Percentiles rank a stretch among this genome's conserved stretches.
Conservation (phyloP, 805 yeast genomes). For the Cyberlindnera veronae region DNA sequence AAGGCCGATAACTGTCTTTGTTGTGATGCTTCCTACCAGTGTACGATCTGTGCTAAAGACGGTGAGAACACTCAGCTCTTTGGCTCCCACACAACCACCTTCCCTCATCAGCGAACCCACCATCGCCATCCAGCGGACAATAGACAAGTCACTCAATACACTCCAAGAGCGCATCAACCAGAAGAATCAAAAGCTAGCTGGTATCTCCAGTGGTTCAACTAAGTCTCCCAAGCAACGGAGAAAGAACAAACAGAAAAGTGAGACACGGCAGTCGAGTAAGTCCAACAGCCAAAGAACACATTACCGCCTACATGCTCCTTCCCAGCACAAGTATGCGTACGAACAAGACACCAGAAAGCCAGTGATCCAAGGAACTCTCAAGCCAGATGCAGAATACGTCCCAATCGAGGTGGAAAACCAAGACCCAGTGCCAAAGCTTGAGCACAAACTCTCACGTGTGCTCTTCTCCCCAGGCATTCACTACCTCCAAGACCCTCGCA, state of each 20-base stretch:
- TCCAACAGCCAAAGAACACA: no score
- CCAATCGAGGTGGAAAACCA: conserved; percentile 15
- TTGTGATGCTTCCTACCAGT: no score
- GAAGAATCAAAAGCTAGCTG: no score
- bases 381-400: conserved; percentile 5
- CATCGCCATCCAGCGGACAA: conserved; percentile 1
- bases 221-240: no score
- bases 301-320: no score
- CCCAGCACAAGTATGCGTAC: background rate
- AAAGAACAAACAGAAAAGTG: no score
- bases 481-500: conserved; percentile 71
- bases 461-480: conserved; percentile 82
- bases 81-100: no score
- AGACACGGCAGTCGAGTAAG: no score
- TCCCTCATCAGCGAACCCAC: background rate
- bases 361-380: background rate
- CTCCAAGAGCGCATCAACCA: background rate
- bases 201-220: no score
- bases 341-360: background rate
- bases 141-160: conserved; percentile 1
- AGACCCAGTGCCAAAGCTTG: conserved; percentile 44
- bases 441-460: conserved; percentile 66
- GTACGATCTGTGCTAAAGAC: no score
- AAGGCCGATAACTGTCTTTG: no score
- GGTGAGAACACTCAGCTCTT: no score